Conservation (phyloP, 352 stramenopile species). For the Phytophthora quininea region DNA sequence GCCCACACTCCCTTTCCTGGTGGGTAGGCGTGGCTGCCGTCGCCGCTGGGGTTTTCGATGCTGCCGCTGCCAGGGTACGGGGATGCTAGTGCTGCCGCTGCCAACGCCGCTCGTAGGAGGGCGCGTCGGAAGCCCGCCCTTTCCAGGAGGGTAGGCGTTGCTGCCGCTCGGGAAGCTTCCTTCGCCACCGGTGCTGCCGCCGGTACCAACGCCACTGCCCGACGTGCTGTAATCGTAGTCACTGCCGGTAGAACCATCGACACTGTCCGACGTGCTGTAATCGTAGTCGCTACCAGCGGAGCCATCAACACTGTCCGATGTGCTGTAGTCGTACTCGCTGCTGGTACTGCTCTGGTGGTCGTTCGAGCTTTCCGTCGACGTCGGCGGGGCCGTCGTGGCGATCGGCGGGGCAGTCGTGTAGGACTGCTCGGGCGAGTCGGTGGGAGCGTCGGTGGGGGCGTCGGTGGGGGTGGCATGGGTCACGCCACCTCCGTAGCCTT, state of each 20-base stretch:
- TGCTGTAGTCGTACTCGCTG: not conserved
- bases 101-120: not conserved
- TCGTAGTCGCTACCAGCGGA: conserved; percentile 3
- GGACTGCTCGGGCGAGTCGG: conserved; percentile 4
- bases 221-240: not conserved
- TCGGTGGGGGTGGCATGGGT: conserved; percentile 4
- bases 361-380: conserved; percentile 11
- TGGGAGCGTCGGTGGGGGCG: not conserved
- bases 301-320: conserved; percentile 1
- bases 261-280: conserved; percentile 1
- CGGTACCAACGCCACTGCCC: not conserved
- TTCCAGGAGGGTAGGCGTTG: not conserved
- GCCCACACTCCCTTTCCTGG: conserved; percentile 6
- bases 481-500: conserved; percentile 23
- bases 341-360: not conserved
- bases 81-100: not conserved
- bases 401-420: not conserved
- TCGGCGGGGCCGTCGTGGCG: conserved; percentile 2
- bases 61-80: no score
- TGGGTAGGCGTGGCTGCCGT: not conserved
- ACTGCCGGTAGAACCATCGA: not conserved
- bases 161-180: not conserved
- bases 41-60: no score
- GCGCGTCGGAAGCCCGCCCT: not conserved
- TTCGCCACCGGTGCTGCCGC: not conserved